Evolutionary conservation across 2,329 filamentous ascomycete genomes (phyloP).

Genomic region (Aquanectria penicillioides): DNA sequence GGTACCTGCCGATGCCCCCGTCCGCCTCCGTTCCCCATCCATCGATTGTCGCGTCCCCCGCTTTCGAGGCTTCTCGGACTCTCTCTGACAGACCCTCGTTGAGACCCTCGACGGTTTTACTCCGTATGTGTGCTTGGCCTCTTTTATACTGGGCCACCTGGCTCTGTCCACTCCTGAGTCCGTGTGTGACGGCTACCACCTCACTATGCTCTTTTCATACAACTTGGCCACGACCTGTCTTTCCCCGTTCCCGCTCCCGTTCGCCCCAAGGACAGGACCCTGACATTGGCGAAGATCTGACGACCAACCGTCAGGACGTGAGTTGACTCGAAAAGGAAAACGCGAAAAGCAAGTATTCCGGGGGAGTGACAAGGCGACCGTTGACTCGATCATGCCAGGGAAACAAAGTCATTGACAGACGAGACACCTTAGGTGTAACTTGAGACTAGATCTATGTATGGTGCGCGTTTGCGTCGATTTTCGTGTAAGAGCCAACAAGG

Average conservation of each 20-base stretch:
- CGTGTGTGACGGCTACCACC: slow-evolving; percentile 41
- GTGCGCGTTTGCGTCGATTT: slow-evolving; percentile 16
- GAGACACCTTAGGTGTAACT: slow-evolving; percentile 8
- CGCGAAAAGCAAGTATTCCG: slow-evolving; percentile 27
- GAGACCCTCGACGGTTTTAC: too few species aligned
- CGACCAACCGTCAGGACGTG: slow-evolving; percentile 33
- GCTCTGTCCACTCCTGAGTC: slow-evolving; percentile 38
- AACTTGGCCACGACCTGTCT: slow-evolving; percentile 25
- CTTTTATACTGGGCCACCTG: slow-evolving; percentile 27
- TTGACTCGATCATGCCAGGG: slow-evolving; percentile 6
- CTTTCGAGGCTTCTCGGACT: slow-evolving; percentile 16
- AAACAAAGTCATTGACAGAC: slow-evolving; percentile 9
- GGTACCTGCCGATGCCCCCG: background rate
- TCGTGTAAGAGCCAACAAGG: slow-evolving; percentile 12
- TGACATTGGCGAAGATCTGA: slow-evolving; percentile 30
- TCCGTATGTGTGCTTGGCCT: slow-evolving; percentile 6
- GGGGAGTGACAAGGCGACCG: slow-evolving; percentile 19
- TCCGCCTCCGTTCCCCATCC: too few species aligned
- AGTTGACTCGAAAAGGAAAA: slow-evolving; percentile 36
- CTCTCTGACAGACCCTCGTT: background rate
- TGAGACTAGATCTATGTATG: slow-evolving; percentile 11
- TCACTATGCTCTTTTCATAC: slow-evolving; percentile 41
- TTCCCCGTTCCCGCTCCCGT: slow-evolving; percentile 35
- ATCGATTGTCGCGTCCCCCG: slow-evolving; percentile 9
- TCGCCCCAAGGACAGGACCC: slow-evolving; percentile 27